These are phyloP conservation scores for Marchantia polymorpha DNA, from an alignment of 225 moss, liverwort and hornwort species.

Conservation along the genomic window DNA sequence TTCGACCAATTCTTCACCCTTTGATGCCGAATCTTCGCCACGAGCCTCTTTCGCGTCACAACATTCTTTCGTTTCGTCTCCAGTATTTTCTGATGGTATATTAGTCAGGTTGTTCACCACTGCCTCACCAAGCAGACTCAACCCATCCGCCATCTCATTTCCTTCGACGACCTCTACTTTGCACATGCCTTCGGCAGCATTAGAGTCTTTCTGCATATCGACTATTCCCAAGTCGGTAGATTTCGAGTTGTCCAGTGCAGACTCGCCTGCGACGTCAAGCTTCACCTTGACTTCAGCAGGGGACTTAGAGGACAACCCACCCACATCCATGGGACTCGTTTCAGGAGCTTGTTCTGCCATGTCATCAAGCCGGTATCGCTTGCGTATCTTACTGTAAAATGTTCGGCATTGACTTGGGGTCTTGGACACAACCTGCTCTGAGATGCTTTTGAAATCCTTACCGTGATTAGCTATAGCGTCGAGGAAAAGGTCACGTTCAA, in stretches of 20 bases:
- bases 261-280: conserved; percentile 17
- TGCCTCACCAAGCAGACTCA: conserved; percentile 37
- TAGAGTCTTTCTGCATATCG: conserved; percentile 20
- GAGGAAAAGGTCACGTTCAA: conserved; percentile 72
- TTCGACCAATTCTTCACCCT: conserved; percentile 4
- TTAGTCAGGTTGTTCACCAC: conserved; percentile 26
- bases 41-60: conserved; percentile 13
- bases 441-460: conserved; percentile 80
- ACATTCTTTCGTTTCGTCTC: background rate
- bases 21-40: conserved; percentile 26
- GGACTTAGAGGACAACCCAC: conserved; percentile 38
- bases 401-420: conserved; percentile 78
- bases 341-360: conserved; percentile 61
- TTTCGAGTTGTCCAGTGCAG: conserved; percentile 15
- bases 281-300: conserved; percentile 35
- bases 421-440: conserved; percentile 76
- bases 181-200: conserved; percentile 14
- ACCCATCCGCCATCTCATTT: conserved; percentile 29
- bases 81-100: conserved; percentile 9
- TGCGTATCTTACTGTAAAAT: conserved; percentile 91
- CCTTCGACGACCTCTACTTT: conserved; percentile 29
- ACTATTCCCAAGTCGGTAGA: conserved; percentile 34
- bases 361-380: conserved; percentile 79
- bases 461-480: conserved; percentile 75
- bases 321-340: conserved; percentile 27